phyloP scores from a whole-genome alignment of 2,329 filamentous ascomycete species.

The Graphilbum sp. region DNA sequence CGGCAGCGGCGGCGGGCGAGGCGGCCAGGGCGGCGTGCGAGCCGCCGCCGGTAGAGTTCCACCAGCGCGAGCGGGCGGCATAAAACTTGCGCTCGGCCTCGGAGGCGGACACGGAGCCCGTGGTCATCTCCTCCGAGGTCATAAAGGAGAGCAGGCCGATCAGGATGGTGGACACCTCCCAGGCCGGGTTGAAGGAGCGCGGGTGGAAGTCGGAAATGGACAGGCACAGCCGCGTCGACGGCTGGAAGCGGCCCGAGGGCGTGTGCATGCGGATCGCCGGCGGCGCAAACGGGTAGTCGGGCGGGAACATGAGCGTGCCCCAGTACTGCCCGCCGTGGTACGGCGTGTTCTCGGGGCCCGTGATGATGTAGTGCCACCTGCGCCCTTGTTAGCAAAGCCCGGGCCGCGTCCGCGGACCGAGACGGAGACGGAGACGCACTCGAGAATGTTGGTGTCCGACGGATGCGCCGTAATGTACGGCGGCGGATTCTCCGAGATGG shows the following conservation, averaged over 20 bases:
- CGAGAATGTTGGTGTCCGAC: conserved; percentile 79
- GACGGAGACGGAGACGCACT: conserved; percentile 34
- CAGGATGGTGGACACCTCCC: conserved; percentile 93
- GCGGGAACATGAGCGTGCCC: conserved; percentile 89
- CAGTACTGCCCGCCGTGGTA: conserved; percentile 95
- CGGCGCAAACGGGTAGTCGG: conserved; percentile 93
- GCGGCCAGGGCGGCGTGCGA: conserved; percentile 28
- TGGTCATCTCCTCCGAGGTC: conserved; percentile 98
- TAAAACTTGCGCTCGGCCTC: conserved; percentile 63
- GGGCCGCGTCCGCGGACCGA: not conserved
- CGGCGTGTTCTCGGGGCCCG: conserved; percentile 82
- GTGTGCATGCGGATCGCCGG: conserved; percentile 99
- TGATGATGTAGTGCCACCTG: conserved; percentile 91
- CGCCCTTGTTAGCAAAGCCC: conserved; percentile 7
- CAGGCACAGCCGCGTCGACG: conserved; percentile 78
- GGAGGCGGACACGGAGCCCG: conserved; percentile 66
- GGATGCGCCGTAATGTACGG: conserved; percentile 82
- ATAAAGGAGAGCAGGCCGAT: conserved; percentile 93
- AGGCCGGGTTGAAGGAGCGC: conserved; percentile 94
- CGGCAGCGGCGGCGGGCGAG: conserved; percentile 22
- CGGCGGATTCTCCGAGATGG: conserved; percentile 56
- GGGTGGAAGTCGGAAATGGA: conserved; percentile 97
- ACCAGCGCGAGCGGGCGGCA: conserved; percentile 72
- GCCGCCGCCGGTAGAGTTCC: conserved; percentile 89
- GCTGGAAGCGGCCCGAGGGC: conserved; percentile 86